A percentile compares a stretch with the other conserved stretches of the same genome.
These are phyloP conservation scores for Sarocladium brachiariae DNA, from an alignment of 2,329 filamentous ascomycete genomes.

Conservation along the genomic window DNA sequence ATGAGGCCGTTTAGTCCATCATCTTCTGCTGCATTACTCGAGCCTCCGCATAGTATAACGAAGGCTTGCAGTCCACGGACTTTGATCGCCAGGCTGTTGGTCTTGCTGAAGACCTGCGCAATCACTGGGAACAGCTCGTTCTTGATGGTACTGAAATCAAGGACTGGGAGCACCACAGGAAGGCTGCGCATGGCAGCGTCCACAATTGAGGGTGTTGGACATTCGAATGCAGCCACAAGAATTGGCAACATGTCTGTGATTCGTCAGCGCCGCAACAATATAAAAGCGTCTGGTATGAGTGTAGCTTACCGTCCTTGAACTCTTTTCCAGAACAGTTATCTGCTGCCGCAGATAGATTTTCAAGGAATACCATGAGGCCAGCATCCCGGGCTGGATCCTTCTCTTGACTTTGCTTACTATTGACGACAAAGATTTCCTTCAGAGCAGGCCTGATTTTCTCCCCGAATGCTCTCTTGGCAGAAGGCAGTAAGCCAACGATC, in stretches of 20 bases:
- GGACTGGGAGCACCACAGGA: slow-evolving; percentile 71
- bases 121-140: slow-evolving; percentile 94
- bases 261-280: neutral
- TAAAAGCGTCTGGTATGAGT: slow-evolving; percentile 25
- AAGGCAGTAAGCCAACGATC: slow-evolving; percentile 72
- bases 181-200: slow-evolving; percentile 78
- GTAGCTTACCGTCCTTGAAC: slow-evolving; percentile 91
- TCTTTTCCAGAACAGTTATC: slow-evolving; percentile 83
- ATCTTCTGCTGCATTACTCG: slow-evolving; percentile 39
- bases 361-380: slow-evolving; percentile 83
- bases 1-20: slow-evolving; percentile 73
- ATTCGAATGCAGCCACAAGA: slow-evolving; percentile 76
- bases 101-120: slow-evolving; percentile 83
- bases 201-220: slow-evolving; percentile 79
- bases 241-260: slow-evolving; percentile 75
- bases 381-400: slow-evolving; percentile 80
- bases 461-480: slow-evolving; percentile 69
- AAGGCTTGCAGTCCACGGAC: slow-evolving; percentile 88
- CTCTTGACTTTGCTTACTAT: slow-evolving; percentile 57
- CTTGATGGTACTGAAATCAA: slow-evolving; percentile 96
- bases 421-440: slow-evolving; percentile 71
- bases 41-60: slow-evolving; percentile 79
- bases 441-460: slow-evolving; percentile 82
- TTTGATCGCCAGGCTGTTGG: slow-evolving; percentile 90
- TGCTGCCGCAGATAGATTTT: slow-evolving; percentile 70